phyloP scores from a whole-genome alignment of 2,329 filamentous ascomycete species.

The Trichoderma atroviride region DNA sequence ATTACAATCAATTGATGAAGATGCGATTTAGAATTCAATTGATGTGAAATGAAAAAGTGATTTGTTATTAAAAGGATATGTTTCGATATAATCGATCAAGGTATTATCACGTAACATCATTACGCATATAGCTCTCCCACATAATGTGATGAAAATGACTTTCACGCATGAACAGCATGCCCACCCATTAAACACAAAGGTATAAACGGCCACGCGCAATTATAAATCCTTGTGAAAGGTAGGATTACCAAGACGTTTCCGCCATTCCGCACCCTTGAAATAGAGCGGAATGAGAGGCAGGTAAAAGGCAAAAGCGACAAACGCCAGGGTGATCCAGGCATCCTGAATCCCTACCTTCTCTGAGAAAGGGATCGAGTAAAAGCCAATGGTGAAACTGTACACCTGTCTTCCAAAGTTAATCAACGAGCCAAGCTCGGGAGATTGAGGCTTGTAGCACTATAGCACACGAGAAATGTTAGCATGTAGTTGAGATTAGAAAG shows the following conservation, averaged over 20 bases:
- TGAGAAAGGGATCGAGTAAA: conserved; percentile 10
- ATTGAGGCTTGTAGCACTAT: conserved; percentile 21
- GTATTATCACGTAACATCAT: background rate
- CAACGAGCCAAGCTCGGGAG: conserved; percentile 10
- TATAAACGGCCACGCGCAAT: background rate
- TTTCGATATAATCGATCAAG: background rate
- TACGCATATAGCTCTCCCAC: background rate
- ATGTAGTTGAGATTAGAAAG: background rate
- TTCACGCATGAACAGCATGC: background rate
- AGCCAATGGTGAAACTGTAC: conserved; percentile 20
- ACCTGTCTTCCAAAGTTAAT: conserved; percentile 16
- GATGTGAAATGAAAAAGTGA: background rate
- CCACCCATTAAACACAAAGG: background rate
- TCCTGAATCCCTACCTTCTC: conserved; percentile 5
- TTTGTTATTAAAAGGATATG: background rate
- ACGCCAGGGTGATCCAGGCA: conserved; percentile 16
- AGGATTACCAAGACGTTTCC: conserved; percentile 15
- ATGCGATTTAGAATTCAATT: background rate
- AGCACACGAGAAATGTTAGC: background rate
- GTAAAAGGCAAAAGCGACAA: conserved; percentile 11
- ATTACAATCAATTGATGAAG: background rate
- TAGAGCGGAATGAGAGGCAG: conserved; percentile 13
- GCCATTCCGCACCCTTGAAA: conserved; percentile 10
- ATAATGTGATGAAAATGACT: background rate
- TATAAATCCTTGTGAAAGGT: conserved; percentile 16